phyloP scores from a whole-genome alignment of 257 asterid genomes.

The Solanum ossicruentum region DNA sequence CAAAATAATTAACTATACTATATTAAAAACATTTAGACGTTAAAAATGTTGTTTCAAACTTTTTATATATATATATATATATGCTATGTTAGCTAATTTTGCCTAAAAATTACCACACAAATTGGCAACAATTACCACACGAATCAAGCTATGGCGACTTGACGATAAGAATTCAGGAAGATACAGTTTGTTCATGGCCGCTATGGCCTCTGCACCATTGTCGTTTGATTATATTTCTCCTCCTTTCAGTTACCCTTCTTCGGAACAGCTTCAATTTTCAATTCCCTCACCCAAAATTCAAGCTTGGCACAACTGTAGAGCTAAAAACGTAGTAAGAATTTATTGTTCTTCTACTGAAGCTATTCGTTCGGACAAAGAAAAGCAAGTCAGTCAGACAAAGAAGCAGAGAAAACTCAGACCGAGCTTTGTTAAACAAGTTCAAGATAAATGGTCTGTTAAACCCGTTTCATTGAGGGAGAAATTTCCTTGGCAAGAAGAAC shows the following conservation, averaged over 20 bases:
- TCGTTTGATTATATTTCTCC: slow-evolving; percentile 27
- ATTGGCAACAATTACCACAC: neutral
- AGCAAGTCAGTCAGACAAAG: slow-evolving; percentile 9
- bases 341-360: slow-evolving; percentile 29
- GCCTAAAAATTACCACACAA: neutral
- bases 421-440: slow-evolving; percentile 65
- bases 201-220: slow-evolving; percentile 34
- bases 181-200: neutral
- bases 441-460: slow-evolving; percentile 69
- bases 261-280: slow-evolving; percentile 8
- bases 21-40: too few relatives aligned
- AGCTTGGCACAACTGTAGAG: slow-evolving; percentile 5
- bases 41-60: too few relatives aligned
- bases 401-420: slow-evolving; percentile 75
- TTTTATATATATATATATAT: too few relatives aligned
- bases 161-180: neutral
- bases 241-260: slow-evolving; percentile 1
- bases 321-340: slow-evolving; percentile 13
- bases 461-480: slow-evolving; percentile 35
- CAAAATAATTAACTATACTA: too few relatives aligned
- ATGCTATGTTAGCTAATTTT: too few relatives aligned
- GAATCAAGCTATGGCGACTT: neutral
- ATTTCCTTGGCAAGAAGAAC: slow-evolving; percentile 62
- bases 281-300: slow-evolving; percentile 3
- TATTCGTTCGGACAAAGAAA: slow-evolving; percentile 17